A percentile compares a stretch with the other conserved stretches of the same genome.
phyloP scores from a whole-genome alignment of 495 filamentous ascomycete genomes.

The Apiosordaria backusii region DNA sequence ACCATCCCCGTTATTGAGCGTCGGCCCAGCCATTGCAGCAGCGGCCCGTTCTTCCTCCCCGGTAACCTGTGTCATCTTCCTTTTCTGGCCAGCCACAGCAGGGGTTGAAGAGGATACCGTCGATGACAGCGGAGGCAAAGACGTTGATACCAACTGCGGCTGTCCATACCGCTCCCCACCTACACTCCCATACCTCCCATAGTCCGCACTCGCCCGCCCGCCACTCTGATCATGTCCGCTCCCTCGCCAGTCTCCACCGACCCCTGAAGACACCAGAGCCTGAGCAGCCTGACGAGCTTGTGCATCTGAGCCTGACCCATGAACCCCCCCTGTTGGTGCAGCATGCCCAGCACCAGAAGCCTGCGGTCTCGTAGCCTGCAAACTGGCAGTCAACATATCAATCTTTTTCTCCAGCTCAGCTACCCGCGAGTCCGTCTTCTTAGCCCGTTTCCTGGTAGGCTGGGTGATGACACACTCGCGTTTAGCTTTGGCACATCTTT shows the following conservation, averaged over 20 bases:
- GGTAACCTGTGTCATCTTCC: conserved; percentile 36
- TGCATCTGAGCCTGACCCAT: neutral
- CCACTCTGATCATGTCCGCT: neutral
- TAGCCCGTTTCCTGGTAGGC: conserved; percentile 82
- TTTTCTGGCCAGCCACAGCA: conserved; percentile 44
- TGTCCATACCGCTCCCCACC: neutral
- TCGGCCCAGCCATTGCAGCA: neutral
- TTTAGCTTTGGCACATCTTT: conserved; percentile 79
- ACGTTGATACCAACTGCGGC: conserved; percentile 29
- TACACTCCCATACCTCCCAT: neutral
- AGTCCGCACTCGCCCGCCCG: neutral
- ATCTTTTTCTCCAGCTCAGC: conserved; percentile 94
- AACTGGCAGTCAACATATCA: conserved; percentile 75
- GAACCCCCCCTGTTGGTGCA: neutral
- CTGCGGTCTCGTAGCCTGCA: conserved; percentile 55
- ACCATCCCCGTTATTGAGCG: conserved; percentile 31
- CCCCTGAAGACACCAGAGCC: neutral
- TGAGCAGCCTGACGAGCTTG: neutral
- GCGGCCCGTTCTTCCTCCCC: conserved; percentile 13
- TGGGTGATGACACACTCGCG: conserved; percentile 76
- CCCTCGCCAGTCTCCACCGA: neutral
- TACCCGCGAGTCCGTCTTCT: conserved; percentile 89
- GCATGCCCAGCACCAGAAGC: neutral
- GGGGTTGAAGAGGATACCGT: neutral
- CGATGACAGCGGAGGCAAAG: neutral